A percentile compares a stretch with the other conserved stretches of the same genome.
Conservation (phyloP, 176 grass and related monocot species). For the Eleusine coracana region DNA sequence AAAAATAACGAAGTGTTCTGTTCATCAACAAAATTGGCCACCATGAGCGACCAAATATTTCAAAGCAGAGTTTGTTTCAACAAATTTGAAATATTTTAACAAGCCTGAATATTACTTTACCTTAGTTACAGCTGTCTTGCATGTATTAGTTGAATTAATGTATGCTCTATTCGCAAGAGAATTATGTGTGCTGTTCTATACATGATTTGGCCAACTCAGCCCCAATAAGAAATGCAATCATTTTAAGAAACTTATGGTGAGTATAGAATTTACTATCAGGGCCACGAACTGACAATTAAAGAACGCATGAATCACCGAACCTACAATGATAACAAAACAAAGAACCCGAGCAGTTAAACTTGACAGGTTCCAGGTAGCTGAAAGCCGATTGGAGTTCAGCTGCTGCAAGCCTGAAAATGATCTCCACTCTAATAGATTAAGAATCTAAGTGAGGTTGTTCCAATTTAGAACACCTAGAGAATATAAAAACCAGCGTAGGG, state of each 20-base stretch:
- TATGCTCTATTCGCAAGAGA: not conserved
- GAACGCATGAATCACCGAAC: not conserved
- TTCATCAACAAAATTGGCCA: no score
- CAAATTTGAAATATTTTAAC: not conserved
- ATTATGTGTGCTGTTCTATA: no score
- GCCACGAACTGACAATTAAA: no score
- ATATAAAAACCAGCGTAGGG: slow-evolving; percentile 24
- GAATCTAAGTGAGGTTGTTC: not conserved
- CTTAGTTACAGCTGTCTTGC: not conserved
- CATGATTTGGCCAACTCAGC: no score
- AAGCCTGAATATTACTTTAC: not conserved
- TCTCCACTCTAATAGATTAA: not conserved
- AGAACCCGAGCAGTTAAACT: not conserved
- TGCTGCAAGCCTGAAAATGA: not conserved
- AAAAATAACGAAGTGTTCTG: no score
- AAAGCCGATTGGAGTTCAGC: no score
- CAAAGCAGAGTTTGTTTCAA: no score
- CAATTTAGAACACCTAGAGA: not conserved
- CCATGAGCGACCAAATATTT: no score
- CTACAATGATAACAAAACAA: not conserved
- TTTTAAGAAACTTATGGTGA: not conserved
- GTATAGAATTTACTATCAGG: not conserved
- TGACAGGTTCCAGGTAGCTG: not conserved
- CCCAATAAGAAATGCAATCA: not conserved
- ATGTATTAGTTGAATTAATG: not conserved